Evolutionary conservation across 495 filamentous ascomycete species (phyloP), one percentile per base, ranked within the genome.

Genomic region (Podospora anserina): DNA sequence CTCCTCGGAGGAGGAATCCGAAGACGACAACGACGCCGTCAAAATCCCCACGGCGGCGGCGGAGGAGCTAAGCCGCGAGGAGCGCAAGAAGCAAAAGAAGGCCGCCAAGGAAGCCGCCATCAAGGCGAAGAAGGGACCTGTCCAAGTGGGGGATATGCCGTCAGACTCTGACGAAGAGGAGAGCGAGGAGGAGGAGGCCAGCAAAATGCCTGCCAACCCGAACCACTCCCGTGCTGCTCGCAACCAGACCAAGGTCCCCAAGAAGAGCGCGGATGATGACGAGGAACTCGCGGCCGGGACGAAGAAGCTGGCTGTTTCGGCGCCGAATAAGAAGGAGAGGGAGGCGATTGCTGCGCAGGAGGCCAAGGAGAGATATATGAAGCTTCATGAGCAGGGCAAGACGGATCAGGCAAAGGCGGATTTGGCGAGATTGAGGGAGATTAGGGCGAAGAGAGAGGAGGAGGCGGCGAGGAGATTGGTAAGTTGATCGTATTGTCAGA

Each of bases 351-450:
- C 97, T 82, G 93, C 94, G 0, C 88, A 90, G 70, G 90, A 92
- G 78, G 92, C 92, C 9, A 92, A 92, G 75, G 94, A 97, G 83
- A 85, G 89, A 65, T 98, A 97, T 75, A 85, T 90, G 85, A 97
- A 97, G 84, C 77, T 98, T 71, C 95, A 99, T 73, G 92, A 92
- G 66, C 92, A 92, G 72, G 95, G 95, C 66, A 97, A 97, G 86
- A 97, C 95, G 54, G 96, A 99, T 65, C 92, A 98, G 83, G 95
- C 94, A 23, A 90, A 90, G 72, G 89, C 92, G n/a, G 95, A 99
- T 83, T 72, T 98, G 74, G 95, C 91, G 63, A 83, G 95, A 64
- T 77, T 99, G 75, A 86, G 82, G 71, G 73, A 94, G 63, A 91
- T 99, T 66, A 85, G 89, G 27, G 91, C 96, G 85, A 89, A 91